Percentiles rank a stretch among this genome's conserved stretches.
These are phyloP conservation scores for Cymbidium sinense DNA, from an alignment of 106 monocot genomes.

Conservation along the genomic window DNA sequence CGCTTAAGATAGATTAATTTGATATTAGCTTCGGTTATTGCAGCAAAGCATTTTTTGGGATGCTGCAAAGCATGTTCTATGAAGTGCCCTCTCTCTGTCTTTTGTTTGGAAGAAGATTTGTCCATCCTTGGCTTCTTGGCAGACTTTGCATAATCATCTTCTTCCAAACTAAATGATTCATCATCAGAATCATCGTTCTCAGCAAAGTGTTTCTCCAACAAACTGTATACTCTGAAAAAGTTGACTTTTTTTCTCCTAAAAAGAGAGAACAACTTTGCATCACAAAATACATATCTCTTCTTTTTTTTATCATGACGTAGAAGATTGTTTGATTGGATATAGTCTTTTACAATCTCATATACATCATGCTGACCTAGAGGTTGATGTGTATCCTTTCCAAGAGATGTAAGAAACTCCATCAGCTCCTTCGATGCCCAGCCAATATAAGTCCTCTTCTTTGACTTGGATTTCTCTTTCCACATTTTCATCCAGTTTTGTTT, in stretches of 20 bases:
- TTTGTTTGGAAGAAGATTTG: conserved; percentile 8
- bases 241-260: conserved; percentile 58
- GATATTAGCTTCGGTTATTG: conserved; percentile 49
- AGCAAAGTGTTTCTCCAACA: conserved; percentile 58
- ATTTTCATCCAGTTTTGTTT: conserved; percentile 10
- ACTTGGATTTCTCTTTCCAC: conserved; percentile 23
- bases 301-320: conserved; percentile 43
- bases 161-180: conserved; percentile 30
- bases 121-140: conserved; percentile 20
- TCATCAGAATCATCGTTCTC: conserved; percentile 31
- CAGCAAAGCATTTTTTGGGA: conserved; percentile 33
- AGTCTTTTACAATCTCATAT: conserved; percentile 45
- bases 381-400: conserved; percentile 42
- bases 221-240: conserved; percentile 31
- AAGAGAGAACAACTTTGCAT: conserved; percentile 44
- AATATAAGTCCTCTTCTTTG: conserved; percentile 33
- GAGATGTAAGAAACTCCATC: conserved; percentile 43
- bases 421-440: conserved; percentile 78
- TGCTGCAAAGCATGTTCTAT: conserved; percentile 11
- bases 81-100: not conserved
- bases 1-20: conserved; percentile 52
- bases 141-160: conserved; percentile 15
- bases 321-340: conserved; percentile 52
- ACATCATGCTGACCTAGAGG: conserved; percentile 40
- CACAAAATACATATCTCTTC: conserved; percentile 46